phyloP scores from a whole-genome alignment of 306 rosid genomes.

The Arachis stenosperma region DNA sequence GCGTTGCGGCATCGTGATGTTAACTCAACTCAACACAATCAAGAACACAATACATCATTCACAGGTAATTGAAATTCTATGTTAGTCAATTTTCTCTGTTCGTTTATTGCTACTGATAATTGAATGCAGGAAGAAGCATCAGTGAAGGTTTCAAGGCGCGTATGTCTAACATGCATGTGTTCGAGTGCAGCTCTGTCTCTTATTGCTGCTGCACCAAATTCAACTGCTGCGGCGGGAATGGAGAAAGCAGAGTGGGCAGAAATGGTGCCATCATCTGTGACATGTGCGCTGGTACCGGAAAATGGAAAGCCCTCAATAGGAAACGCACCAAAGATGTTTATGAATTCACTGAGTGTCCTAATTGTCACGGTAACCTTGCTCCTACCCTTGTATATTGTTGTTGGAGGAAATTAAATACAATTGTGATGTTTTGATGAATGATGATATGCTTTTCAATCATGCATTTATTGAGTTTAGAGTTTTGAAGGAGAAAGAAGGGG shows the following conservation, averaged over 20 bases:
- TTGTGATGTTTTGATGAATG: neutral
- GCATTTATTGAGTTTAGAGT: neutral
- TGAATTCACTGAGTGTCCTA: constrained; percentile 95
- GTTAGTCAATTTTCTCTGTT: neutral
- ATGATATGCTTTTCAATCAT: constrained; percentile 19
- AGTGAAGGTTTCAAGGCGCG: constrained; percentile 62
- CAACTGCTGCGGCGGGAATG: constrained; percentile 55
- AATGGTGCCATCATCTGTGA: constrained; percentile 91
- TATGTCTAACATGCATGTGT: constrained; percentile 73
- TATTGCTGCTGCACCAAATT: constrained; percentile 41
- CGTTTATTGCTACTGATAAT: neutral
- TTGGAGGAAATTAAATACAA: too few species aligned
- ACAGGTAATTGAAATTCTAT: too few species aligned
- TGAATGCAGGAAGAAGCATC: constrained; percentile 31
- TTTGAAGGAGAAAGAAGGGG: constrained; percentile 6
- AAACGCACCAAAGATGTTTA: constrained; percentile 93
- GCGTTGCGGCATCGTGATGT: neutral
- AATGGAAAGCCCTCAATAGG: constrained; percentile 98
- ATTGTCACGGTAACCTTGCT: constrained; percentile 77
- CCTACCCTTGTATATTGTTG: too few species aligned
- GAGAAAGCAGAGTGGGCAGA: constrained; percentile 78
- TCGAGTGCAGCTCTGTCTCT: constrained; percentile 50
- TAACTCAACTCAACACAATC: constrained; percentile 18
- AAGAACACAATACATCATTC: neutral
- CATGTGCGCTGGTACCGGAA: constrained; percentile 99